phyloP scores from a whole-genome alignment of 257 asterid genomes.

The Cordia subcordata region DNA sequence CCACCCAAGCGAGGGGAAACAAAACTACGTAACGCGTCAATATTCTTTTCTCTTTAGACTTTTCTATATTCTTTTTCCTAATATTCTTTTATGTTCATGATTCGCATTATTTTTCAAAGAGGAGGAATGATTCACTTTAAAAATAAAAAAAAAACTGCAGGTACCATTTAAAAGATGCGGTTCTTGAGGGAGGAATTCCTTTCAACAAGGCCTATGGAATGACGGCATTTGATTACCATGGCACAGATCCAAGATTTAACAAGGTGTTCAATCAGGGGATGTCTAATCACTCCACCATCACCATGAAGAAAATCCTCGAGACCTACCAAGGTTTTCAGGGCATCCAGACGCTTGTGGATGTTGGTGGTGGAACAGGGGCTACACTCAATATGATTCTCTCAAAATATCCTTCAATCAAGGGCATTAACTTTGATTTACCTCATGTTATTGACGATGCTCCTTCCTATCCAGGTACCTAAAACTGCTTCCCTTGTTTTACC shows the following conservation, averaged over 20 bases:
- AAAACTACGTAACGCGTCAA: too few species aligned
- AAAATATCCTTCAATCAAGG: slow-evolving; percentile 58
- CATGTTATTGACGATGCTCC: slow-evolving; percentile 81
- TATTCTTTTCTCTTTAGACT: too few species aligned
- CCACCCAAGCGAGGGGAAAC: too few species aligned
- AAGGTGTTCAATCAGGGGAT: slow-evolving; percentile 77
- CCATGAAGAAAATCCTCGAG: slow-evolving; percentile 70
- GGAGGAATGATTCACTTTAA: too few species aligned
- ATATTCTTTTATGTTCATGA: too few species aligned
- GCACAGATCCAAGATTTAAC: slow-evolving; percentile 72
- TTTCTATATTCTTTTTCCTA: too few species aligned
- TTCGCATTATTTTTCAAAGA: too few species aligned
- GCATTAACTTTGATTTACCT: slow-evolving; percentile 74
- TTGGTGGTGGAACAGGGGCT: slow-evolving; percentile 89
- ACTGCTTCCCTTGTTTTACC: neutral
- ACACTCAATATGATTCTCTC: slow-evolving; percentile 64
- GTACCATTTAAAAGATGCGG: slow-evolving; percentile 81
- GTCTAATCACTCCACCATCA: slow-evolving; percentile 65
- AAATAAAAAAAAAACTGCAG: slow-evolving; percentile 29
- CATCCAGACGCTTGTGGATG: slow-evolving; percentile 70
- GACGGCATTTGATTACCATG: slow-evolving; percentile 78
- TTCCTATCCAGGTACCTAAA: slow-evolving; percentile 41
- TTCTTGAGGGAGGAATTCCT: slow-evolving; percentile 85
- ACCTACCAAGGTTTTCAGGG: slow-evolving; percentile 64
- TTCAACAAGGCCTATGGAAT: slow-evolving; percentile 83